Evolutionary conservation across 805 yeast genomes (phyloP).

Genomic region (Pichia nanzhaoensis): DNA sequence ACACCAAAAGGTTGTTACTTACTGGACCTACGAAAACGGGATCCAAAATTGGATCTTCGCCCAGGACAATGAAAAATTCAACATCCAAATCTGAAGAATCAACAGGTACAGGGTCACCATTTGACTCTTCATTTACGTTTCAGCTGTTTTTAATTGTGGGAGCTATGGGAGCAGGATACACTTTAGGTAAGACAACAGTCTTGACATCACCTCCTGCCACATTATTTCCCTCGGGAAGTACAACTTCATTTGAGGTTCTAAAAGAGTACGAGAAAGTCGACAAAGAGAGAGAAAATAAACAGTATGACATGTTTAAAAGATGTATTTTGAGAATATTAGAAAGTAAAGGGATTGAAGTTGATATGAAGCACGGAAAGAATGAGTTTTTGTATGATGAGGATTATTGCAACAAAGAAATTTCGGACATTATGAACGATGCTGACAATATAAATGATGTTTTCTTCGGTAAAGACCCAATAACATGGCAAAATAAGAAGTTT

Average conservation of each 20-base stretch:
- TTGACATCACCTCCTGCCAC: constrained; percentile 25
- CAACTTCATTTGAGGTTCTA: constrained; percentile 19
- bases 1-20: constrained; percentile 1
- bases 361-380: constrained; percentile 16
- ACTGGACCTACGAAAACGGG: constrained; percentile 10
- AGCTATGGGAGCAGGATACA: constrained; percentile 31
- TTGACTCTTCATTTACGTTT: constrained; percentile 23
- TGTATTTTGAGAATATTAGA: constrained; percentile 23
- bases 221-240: constrained; percentile 25
- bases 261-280: constrained; percentile 12
- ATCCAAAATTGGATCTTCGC: background rate
- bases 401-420: constrained; percentile 19
- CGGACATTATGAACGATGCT: constrained; percentile 15
- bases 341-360: constrained; percentile 17
- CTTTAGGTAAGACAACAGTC: constrained; percentile 24
- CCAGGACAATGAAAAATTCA: background rate
- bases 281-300: constrained; percentile 8
- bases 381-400: constrained; percentile 5
- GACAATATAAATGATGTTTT: constrained; percentile 21
- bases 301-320: constrained; percentile 23
- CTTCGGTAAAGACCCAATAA: constrained; percentile 17
- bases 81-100: background rate
- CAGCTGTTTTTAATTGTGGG: constrained; percentile 25
- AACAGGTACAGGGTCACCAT: constrained; percentile 12
- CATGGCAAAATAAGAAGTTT: constrained; percentile 14